Conservation (phyloP, 345 rosid species). For the Eucalyptus paniculata region DNA sequence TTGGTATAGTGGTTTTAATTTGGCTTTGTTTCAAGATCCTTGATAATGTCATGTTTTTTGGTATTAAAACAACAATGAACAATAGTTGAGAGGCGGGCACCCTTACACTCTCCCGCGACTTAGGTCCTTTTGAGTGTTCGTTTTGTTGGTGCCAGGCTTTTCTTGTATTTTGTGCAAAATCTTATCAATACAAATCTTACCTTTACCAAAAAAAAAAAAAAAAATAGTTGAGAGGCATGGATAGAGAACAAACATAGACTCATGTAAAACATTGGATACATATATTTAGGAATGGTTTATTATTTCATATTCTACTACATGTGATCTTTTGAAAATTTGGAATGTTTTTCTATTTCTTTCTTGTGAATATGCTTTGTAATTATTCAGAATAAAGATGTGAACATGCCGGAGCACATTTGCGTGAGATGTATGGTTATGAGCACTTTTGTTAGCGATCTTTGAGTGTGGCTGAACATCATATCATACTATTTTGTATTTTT, state of each 20-base stretch:
- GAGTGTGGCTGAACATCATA: background rate
- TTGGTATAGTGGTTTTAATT: background rate
- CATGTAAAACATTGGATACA: too few species aligned
- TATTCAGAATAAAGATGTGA: background rate
- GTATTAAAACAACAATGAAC: background rate
- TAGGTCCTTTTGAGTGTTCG: too few species aligned
- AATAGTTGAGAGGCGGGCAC: background rate
- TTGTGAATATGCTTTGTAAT: background rate
- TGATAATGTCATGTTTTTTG: background rate
- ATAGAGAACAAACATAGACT: background rate
- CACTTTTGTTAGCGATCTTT: background rate
- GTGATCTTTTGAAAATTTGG: background rate
- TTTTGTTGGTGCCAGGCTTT: too few species aligned
- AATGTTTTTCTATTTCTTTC: background rate
- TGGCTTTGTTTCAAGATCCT: background rate
- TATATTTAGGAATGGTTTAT: background rate
- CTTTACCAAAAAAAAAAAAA: too few species aligned
- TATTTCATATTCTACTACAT: background rate
- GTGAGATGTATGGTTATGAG: background rate
- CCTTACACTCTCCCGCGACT: too few species aligned
- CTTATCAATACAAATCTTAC: too few species aligned
- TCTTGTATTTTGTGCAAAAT: too few species aligned
- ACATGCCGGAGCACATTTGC: background rate
- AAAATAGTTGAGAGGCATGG: background rate
- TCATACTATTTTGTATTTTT: too few species aligned